Evolutionary conservation across 176 grass and related monocot genomes (phyloP).

Genomic region (barley (Hordeum vulgare)): DNA sequence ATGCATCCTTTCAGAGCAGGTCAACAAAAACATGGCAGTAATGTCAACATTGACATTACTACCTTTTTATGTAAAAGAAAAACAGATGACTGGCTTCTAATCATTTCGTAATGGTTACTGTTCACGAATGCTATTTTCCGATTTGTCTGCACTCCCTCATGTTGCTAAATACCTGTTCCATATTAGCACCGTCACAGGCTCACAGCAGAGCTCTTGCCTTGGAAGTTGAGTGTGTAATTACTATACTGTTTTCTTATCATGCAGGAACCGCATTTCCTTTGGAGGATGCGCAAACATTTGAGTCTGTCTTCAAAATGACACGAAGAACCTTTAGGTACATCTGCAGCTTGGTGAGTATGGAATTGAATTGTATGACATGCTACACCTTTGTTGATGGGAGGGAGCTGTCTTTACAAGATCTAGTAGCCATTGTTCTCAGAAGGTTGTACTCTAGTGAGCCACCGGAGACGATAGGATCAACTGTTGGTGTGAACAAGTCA

Average conservation of each 20-base stretch:
- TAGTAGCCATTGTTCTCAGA: constrained; percentile 1
- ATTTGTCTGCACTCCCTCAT: not conserved
- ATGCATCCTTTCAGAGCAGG: not conserved
- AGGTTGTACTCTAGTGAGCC: not conserved
- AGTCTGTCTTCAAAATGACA: not conserved
- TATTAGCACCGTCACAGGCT: not conserved
- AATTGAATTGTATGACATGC: not conserved
- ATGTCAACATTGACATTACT: too few relatives aligned
- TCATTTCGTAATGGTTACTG: not conserved
- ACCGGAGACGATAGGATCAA: not conserved
- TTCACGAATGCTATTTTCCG: not conserved
- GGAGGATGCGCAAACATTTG: not conserved
- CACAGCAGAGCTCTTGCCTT: not conserved
- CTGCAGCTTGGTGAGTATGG: not conserved
- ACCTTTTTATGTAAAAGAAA: not conserved
- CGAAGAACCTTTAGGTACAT: not conserved
- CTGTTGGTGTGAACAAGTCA: constrained; percentile 37
- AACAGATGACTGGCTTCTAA: not conserved
- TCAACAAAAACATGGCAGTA: too few relatives aligned
- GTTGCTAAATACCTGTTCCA: not conserved
- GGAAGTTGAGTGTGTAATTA: not conserved
- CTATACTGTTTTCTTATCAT: not conserved
- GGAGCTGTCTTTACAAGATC: constrained; percentile 18
- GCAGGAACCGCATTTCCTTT: not conserved
- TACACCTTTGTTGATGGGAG: not conserved